A percentile compares a stretch with the other conserved stretches of the same genome.
phyloP scores from a whole-genome alignment of 2,329 filamentous ascomycete genomes.

The Phialophora verrucosa region DNA sequence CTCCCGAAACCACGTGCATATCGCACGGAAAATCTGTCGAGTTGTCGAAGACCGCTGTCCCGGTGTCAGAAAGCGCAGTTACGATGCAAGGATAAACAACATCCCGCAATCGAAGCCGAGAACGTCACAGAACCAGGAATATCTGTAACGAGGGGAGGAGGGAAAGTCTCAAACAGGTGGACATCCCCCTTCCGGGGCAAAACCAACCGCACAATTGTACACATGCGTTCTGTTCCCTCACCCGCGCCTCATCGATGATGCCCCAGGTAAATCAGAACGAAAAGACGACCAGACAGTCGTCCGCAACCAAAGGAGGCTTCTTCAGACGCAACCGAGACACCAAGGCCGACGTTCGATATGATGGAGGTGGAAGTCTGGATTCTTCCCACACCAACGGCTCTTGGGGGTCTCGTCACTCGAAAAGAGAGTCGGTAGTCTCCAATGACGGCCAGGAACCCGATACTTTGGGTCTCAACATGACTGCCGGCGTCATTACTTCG shows the following conservation, averaged over 20 bases:
- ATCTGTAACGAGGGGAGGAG: conserved; percentile 26
- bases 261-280: conserved; percentile 65
- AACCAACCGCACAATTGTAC: conserved; percentile 18
- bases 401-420: conserved; percentile 73
- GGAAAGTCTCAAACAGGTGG: conserved; percentile 28
- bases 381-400: conserved; percentile 64
- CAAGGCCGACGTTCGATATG: conserved; percentile 66
- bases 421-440: conserved; percentile 73
- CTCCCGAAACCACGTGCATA: conserved; percentile 6
- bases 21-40: conserved; percentile 1
- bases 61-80: conserved; percentile 19
- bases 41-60: conserved; percentile 7
- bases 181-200: conserved; percentile 27
- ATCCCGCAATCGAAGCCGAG: conserved; percentile 20
- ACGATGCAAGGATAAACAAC: conserved; percentile 33
- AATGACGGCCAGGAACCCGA: conserved; percentile 70
- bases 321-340: conserved; percentile 89
- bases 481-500: conserved; percentile 81
- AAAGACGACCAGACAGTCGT: conserved; percentile 82
- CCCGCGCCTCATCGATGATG: conserved; percentile 46
- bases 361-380: conserved; percentile 48
- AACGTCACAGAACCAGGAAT: conserved; percentile 23
- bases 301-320: conserved; percentile 79
- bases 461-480: conserved; percentile 68
- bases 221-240: conserved; percentile 31